Evolutionary conservation across 2,329 filamentous ascomycete species (phyloP).

Genomic region (Aspergillus ruber): DNA sequence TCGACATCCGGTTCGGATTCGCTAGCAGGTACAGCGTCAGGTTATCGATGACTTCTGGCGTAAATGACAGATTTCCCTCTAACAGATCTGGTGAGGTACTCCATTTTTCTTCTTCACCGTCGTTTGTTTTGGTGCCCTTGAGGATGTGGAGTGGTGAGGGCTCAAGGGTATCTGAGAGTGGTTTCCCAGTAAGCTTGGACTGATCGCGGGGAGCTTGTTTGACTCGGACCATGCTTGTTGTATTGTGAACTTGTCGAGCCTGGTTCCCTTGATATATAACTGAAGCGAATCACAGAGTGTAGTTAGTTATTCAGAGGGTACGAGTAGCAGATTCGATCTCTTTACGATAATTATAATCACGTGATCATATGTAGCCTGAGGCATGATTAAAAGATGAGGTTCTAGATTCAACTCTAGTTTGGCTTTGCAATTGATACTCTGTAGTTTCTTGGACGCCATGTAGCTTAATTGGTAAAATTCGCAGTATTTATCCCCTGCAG

Average conservation of each 20-base stretch:
- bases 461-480: too few relatives aligned
- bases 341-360: too few relatives aligned
- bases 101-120: slow-evolving; percentile 18
- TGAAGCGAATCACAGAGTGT: background rate
- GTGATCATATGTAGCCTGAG: too few relatives aligned
- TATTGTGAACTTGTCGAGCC: background rate
- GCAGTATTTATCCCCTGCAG: too few relatives aligned
- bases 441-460: too few relatives aligned
- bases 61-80: slow-evolving; percentile 19
- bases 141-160: slow-evolving; percentile 17
- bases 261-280: background rate
- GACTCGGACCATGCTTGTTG: slow-evolving; percentile 13
- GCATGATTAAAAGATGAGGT: too few relatives aligned
- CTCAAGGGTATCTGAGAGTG: slow-evolving; percentile 22
- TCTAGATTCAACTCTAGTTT: too few relatives aligned
- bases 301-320: background rate
- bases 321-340: too few relatives aligned
- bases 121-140: too few relatives aligned
- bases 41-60: slow-evolving; percentile 34
- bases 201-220: slow-evolving; percentile 16
- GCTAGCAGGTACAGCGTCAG: slow-evolving; percentile 43
- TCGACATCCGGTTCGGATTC: slow-evolving; percentile 56
- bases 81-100: slow-evolving; percentile 26
- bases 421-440: too few relatives aligned
- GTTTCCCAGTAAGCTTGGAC: slow-evolving; percentile 19